phyloP scores from a whole-genome alignment of 495 filamentous ascomycete species.

The Pyrenula massariospora region DNA sequence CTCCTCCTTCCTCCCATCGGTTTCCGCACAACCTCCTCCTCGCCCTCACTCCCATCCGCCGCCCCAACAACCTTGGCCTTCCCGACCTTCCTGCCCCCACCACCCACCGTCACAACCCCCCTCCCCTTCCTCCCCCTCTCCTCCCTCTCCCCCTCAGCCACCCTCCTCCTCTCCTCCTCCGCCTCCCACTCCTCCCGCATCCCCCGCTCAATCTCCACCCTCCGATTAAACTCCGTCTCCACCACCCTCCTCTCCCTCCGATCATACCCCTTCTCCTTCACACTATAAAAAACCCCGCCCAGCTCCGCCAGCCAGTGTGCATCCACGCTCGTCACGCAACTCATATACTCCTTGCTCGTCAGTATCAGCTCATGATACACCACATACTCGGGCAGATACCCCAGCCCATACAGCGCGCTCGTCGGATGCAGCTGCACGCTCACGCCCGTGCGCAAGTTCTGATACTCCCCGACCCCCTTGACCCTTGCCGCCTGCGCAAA shows the following conservation, averaged over 20 bases:
- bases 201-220: constrained; percentile 90
- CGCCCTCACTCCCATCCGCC: constrained; percentile 4
- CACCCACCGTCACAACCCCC: constrained; percentile 15
- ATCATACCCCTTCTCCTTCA: constrained; percentile 96
- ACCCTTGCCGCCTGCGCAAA: constrained; percentile 98
- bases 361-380: constrained; percentile 98
- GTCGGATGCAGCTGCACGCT: constrained; percentile 92
- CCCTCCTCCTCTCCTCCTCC: constrained; percentile 43
- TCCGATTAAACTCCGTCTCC: constrained; percentile 87
- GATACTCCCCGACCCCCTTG: constrained; percentile 93
- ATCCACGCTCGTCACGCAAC: constrained; percentile 90
- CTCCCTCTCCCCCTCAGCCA: constrained; percentile 21
- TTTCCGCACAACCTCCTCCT: constrained; percentile 9
- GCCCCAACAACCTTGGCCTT: constrained; percentile 26
- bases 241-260: constrained; percentile 78
- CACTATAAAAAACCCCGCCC: constrained; percentile 95
- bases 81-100: constrained; percentile 26
- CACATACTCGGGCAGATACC: constrained; percentile 92
- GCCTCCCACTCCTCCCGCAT: constrained; percentile 77
- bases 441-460: constrained; percentile 89
- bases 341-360: constrained; percentile 98
- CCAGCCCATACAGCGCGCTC: constrained; percentile 80
- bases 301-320: constrained; percentile 97
- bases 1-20: constrained; percentile 14
- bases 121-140: constrained; percentile 13